These are phyloP conservation scores for Nakazawaea wickerhamii DNA, from an alignment of 805 yeast species.

Conservation along the genomic window DNA sequence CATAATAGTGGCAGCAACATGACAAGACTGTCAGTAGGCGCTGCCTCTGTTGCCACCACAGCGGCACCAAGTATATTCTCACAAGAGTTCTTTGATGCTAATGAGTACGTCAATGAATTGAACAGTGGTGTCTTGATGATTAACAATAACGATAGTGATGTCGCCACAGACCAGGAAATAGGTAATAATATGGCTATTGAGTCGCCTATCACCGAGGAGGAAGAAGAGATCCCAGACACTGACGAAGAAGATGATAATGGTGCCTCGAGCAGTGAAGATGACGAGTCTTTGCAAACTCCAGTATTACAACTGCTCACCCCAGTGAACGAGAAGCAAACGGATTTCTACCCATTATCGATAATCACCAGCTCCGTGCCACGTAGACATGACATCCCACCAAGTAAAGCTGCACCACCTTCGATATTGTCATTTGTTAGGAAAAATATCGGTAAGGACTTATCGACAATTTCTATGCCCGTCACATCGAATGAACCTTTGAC, in stretches of 20 bases:
- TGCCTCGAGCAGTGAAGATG: conserved; percentile 3
- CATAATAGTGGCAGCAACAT: conserved; percentile 1
- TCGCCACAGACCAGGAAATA: neutral
- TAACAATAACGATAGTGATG: conserved; percentile 27
- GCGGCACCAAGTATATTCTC: conserved; percentile 34
- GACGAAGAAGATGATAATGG: neutral
- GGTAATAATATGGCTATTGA: neutral
- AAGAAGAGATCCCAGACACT: conserved; percentile 15
- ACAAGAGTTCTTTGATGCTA: conserved; percentile 65
- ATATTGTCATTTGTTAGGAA: conserved; percentile 74
- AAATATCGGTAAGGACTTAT: conserved; percentile 87
- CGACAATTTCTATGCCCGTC: conserved; percentile 88
- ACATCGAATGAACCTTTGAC: conserved; percentile 89
- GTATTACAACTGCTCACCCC: conserved; percentile 10
- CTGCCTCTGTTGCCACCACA: conserved; percentile 9
- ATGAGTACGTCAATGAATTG: conserved; percentile 47
- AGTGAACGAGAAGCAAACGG: conserved; percentile 17
- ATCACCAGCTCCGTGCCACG: conserved; percentile 38
- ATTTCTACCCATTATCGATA: conserved; percentile 65
- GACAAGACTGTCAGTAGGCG: neutral
- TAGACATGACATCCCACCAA: conserved; percentile 51
- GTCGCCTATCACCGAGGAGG: conserved; percentile 9
- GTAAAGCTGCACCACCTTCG: conserved; percentile 73
- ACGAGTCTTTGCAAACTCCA: neutral
- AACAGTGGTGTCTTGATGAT: conserved; percentile 54